Percentiles rank a stretch among this genome's conserved stretches.
These are phyloP conservation scores for Rhizoclosmatium sp. DNA, from an alignment of 192 early-diverging fungal species.

Conservation along the genomic window DNA sequence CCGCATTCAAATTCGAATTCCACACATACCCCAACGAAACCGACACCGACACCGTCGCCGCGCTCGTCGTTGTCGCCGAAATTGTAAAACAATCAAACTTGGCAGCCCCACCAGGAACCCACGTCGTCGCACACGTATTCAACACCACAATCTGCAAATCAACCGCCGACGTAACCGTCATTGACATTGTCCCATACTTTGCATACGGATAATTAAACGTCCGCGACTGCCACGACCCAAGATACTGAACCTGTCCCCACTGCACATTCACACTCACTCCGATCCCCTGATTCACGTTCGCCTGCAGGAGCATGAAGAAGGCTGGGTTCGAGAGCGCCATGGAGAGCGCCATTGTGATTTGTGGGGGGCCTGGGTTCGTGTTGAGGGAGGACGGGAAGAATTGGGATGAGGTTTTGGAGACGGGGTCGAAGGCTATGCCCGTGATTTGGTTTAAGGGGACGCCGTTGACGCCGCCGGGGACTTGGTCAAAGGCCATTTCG, in stretches of 20 bases:
- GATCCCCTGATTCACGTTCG: not conserved
- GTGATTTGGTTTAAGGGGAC: conserved; percentile 18
- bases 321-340: not conserved
- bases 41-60: not conserved
- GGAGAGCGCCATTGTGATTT: conserved; percentile 14
- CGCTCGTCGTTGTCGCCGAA: not conserved
- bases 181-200: not conserved
- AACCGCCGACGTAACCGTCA: not conserved
- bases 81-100: conserved; percentile 35
- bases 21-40: conserved; percentile 18
- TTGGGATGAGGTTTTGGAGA: conserved; percentile 6
- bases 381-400: conserved; percentile 26
- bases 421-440: conserved; percentile 16
- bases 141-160: conserved; percentile 6
- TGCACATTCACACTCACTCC: not conserved
- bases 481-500: conserved; percentile 29
- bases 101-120: conserved; percentile 27
- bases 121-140: conserved; percentile 13
- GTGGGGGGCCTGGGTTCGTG: conserved; percentile 15
- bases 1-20: conserved; percentile 7
- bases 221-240: not conserved
- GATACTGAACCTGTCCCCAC: conserved; percentile 3
- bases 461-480: not conserved
- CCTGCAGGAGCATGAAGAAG: conserved; percentile 15
- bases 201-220: conserved; percentile 11